Evolutionary conservation across 441 rosid species (phyloP).

Genomic region (Arabidopsis hybrid): DNA sequence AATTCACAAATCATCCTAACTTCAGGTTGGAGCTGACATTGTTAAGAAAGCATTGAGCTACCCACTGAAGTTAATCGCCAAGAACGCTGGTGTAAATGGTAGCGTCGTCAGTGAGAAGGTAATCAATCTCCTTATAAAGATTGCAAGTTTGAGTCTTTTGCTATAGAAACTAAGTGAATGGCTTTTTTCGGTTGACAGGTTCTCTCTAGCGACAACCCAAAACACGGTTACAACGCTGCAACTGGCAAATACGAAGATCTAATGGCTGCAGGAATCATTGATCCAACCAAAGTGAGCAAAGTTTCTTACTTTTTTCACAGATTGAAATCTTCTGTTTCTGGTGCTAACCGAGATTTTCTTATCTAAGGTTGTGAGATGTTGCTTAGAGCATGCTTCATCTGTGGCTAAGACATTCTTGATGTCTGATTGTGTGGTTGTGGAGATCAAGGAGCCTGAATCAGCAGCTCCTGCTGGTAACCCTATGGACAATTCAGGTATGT

Average conservation of each 20-base stretch:
- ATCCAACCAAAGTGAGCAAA: slow-evolving; percentile 84
- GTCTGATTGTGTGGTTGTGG: slow-evolving; percentile 94
- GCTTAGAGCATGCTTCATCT: slow-evolving; percentile 93
- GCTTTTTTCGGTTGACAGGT: slow-evolving; percentile 50
- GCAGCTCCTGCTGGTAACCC: slow-evolving; percentile 69
- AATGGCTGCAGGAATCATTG: slow-evolving; percentile 95
- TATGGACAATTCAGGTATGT: slow-evolving; percentile 89
- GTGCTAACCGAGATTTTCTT: not conserved
- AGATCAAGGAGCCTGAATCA: slow-evolving; percentile 85
- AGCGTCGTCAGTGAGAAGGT: slow-evolving; percentile 94
- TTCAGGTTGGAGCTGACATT: slow-evolving; percentile 94
- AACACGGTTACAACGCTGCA: slow-evolving; percentile 85
- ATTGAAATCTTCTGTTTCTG: not conserved
- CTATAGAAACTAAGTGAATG: slow-evolving; percentile 19
- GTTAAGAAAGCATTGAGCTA: slow-evolving; percentile 87
- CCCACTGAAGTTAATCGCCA: slow-evolving; percentile 88
- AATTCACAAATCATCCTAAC: not conserved
- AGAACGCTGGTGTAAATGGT: slow-evolving; percentile 95
- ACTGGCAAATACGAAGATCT: slow-evolving; percentile 93
- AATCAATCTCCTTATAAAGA: not conserved
- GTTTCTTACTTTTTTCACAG: not conserved
- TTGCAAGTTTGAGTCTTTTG: slow-evolving; percentile 10
- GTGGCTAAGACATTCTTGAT: slow-evolving; percentile 92
- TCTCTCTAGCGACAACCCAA: slow-evolving; percentile 65
- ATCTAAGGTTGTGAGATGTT: slow-evolving; percentile 86